These are phyloP conservation scores for Fusarium ramigenum DNA, from an alignment of 2,329 filamentous ascomycete genomes.

Conservation along the genomic window DNA sequence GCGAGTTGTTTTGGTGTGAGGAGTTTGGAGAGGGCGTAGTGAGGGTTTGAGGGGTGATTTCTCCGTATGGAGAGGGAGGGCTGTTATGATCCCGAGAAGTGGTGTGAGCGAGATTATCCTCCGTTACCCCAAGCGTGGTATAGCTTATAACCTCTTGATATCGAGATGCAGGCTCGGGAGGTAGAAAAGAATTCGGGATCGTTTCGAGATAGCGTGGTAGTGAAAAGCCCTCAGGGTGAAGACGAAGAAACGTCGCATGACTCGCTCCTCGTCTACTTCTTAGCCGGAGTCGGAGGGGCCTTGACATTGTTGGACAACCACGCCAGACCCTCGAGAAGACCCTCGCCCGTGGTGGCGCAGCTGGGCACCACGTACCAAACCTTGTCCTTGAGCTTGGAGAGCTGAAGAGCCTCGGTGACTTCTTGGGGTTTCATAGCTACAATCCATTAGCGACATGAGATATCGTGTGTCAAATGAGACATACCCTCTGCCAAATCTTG, in stretches of 20 bases:
- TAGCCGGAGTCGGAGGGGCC: conserved; percentile 62
- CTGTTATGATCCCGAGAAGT: conserved; percentile 3
- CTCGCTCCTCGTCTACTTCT: conserved; percentile 56
- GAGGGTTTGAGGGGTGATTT: not conserved
- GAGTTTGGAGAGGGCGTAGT: conserved; percentile 3
- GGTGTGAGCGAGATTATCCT: not conserved
- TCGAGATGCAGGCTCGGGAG: not conserved
- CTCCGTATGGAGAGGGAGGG: not conserved
- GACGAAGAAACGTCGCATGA: conserved; percentile 2
- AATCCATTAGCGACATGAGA: not conserved
- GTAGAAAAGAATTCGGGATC: conserved; percentile 12
- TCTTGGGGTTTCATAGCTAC: conserved; percentile 83
- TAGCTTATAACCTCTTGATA: not conserved
- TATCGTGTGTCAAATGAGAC: too few relatives aligned
- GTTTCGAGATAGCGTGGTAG: not conserved
- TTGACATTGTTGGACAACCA: conserved; percentile 90
- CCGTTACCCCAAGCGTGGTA: not conserved
- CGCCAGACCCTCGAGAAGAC: conserved; percentile 81
- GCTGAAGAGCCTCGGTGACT: conserved; percentile 79
- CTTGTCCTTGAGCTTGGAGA: conserved; percentile 82
- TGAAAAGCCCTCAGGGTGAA: not conserved
- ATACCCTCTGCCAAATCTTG: conserved; percentile 88
- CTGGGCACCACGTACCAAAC: conserved; percentile 87
- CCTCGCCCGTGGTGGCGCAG: conserved; percentile 83
- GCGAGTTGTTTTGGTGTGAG: conserved; percentile 7